Evolutionary conservation across 2,329 filamentous ascomycete species (phyloP), one percentile per base, ranked within the genome.

Genomic region (Colletotrichum caudatum): DNA sequence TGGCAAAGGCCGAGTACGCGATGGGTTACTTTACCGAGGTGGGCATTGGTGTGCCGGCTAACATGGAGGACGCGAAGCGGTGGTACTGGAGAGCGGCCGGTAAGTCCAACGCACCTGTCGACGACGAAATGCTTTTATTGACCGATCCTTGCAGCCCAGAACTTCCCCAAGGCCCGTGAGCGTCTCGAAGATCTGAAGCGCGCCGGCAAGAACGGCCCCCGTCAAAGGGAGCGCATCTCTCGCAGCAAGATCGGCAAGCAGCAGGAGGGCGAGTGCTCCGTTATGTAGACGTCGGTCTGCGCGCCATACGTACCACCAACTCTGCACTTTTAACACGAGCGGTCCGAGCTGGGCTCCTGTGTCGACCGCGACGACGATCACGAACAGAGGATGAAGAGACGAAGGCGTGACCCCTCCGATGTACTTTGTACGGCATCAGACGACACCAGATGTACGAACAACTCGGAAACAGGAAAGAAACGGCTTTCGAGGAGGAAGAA

Each of bases 1-100:
- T 98, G 48, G 91, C 94, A 9, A 99, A 98, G 85, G 96, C 96
- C 0, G 93, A 98, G 83, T 98, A 98, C 82, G 96, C 95, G 0
- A 97, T 99, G 93, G 96, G 96, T 0, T 98, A 98, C 82, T 98
- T 97, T 79, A 97, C 94, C 0, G 96, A 99, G 82, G 92, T 96
- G 60, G 96, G 96, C 16, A 98, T 99, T 76, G 96, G 96, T 39
- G 91, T 94, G 74, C 87, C 92, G 20, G 90, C 93, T 11, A 97
- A 95, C 80, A 78, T 98, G 76, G 96, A 99, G 77, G 96, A 98
- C 82, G 96, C 95, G 29, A 98, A 97, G 86, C 90, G 94, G 76
- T 99, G 96, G 96, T 99, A 99, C 83, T 98, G 95, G 89, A 89
- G 95, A 80, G 95, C 96, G 82, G 96, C 96, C 79, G 93, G 95